These are phyloP conservation scores for Boechera retrofracta DNA, from an alignment of 345 rosid species.

Conservation along the genomic window DNA sequence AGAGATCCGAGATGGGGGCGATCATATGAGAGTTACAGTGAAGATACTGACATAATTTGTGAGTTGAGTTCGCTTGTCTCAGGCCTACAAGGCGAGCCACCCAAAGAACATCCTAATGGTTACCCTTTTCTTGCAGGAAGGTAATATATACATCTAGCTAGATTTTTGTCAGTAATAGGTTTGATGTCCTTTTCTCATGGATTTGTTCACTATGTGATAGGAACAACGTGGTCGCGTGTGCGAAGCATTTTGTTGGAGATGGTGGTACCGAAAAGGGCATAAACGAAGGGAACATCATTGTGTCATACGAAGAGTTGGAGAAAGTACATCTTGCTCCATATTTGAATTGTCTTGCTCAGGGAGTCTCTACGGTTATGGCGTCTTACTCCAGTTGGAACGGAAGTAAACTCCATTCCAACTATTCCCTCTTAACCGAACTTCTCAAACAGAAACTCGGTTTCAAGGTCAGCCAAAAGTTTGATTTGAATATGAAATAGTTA, in stretches of 20 bases:
- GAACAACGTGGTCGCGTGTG: slow-evolving; percentile 81
- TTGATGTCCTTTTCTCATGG: slow-evolving; percentile 2
- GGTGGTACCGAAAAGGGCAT: slow-evolving; percentile 81
- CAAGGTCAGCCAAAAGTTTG: slow-evolving; percentile 50
- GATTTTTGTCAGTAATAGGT: neutral
- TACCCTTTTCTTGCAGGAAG: slow-evolving; percentile 70
- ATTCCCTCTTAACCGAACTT: slow-evolving; percentile 73
- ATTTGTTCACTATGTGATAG: slow-evolving; percentile 44
- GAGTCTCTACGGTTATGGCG: slow-evolving; percentile 84
- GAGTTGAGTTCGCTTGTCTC: slow-evolving; percentile 67
- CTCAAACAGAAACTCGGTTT: slow-evolving; percentile 79
- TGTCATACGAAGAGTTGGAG: slow-evolving; percentile 61
- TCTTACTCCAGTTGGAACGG: slow-evolving; percentile 93
- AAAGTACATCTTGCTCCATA: slow-evolving; percentile 74
- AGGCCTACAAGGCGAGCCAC: slow-evolving; percentile 82
- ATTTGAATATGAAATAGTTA: neutral
- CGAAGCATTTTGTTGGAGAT: slow-evolving; percentile 92
- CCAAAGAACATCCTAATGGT: slow-evolving; percentile 56
- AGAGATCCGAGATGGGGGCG: slow-evolving; percentile 96
- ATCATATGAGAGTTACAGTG: slow-evolving; percentile 85
- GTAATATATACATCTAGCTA: slow-evolving; percentile 49
- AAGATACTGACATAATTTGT: slow-evolving; percentile 59
- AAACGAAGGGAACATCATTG: slow-evolving; percentile 75
- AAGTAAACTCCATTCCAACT: slow-evolving; percentile 62
- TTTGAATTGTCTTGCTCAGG: slow-evolving; percentile 61